Conservation (phyloP, 768 basidiomycete species). For the Leccinellum rugosiceps region DNA sequence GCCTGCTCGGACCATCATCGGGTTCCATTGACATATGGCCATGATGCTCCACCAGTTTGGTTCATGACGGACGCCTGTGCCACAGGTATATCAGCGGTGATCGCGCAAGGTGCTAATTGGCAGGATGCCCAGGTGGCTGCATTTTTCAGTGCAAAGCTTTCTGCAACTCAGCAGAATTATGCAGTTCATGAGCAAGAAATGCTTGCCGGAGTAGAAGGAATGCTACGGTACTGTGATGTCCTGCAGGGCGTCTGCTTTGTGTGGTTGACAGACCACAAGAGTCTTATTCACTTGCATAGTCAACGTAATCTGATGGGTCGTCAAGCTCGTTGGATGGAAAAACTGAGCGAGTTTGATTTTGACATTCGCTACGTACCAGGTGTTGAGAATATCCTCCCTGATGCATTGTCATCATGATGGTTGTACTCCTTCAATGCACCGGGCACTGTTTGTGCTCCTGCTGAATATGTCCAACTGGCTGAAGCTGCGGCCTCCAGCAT, state of each 20-base stretch:
- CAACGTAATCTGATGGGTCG: constrained; percentile 34
- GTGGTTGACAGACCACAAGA: constrained; percentile 30
- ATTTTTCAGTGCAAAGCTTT: not conserved
- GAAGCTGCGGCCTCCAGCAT: not conserved
- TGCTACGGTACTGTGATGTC: constrained; percentile 29
- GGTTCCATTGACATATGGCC: not conserved
- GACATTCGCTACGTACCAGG: constrained; percentile 29
- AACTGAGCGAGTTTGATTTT: constrained; percentile 30
- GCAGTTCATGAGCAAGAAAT: constrained; percentile 11
- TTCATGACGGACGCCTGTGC: not conserved
- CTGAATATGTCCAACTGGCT: not conserved
- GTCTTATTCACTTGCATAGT: constrained; percentile 25
- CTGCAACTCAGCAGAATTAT: constrained; percentile 37
- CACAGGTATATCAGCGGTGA: not conserved
- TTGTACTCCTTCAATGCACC: constrained; percentile 5
- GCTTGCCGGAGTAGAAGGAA: constrained; percentile 34
- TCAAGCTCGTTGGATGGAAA: constrained; percentile 39
- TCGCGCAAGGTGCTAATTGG: not conserved
- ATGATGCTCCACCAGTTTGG: not conserved
- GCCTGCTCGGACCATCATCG: not conserved
- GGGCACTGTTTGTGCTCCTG: not conserved
- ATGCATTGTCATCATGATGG: constrained; percentile 26
- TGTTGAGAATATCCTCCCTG: constrained; percentile 21
- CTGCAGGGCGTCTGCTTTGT: constrained; percentile 30
- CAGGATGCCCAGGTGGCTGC: not conserved